These are phyloP conservation scores for Verbascum thapsus DNA, from an alignment of 257 asterid genomes.

Conservation along the genomic window DNA sequence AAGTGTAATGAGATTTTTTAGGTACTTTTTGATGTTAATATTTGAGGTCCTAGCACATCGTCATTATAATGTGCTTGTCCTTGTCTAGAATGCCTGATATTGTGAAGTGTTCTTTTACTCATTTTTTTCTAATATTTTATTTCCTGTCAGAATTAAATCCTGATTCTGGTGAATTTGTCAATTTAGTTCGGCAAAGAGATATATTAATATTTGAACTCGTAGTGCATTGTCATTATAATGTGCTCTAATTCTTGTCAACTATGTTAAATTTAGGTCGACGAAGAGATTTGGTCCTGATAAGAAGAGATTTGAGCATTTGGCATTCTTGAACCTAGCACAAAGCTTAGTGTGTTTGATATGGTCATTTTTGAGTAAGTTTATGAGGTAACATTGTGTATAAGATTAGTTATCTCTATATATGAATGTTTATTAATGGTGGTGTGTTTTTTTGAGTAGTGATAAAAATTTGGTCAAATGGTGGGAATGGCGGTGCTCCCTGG, in stretches of 20 bases:
- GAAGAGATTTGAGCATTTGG: slow-evolving; percentile 72
- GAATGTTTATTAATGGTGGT: background rate
- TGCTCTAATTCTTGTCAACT: too few species aligned
- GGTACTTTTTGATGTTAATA: slow-evolving; percentile 3
- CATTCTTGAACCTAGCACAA: slow-evolving; percentile 63
- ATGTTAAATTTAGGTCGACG: slow-evolving; percentile 48
- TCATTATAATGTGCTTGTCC: slow-evolving; percentile 24
- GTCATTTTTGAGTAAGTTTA: slow-evolving; percentile 61
- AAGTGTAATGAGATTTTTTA: background rate
- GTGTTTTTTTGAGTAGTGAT: slow-evolving; percentile 47
- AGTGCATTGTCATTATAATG: too few species aligned
- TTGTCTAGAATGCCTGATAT: too few species aligned
- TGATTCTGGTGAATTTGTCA: too few species aligned
- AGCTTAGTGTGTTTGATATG: slow-evolving; percentile 63
- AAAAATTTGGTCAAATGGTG: slow-evolving; percentile 57
- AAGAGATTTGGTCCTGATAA: slow-evolving; percentile 56
- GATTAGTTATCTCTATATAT: background rate
- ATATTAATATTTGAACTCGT: too few species aligned
- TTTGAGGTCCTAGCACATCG: slow-evolving; percentile 13
- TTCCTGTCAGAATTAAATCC: too few species aligned
- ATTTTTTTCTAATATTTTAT: too few species aligned
- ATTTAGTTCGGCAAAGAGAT: too few species aligned
- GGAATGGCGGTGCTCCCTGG: slow-evolving; percentile 65
- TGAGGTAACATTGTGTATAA: background rate
- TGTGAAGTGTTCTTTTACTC: too few species aligned